Base-by-base conservation (phyloP, 2,329 filamentous ascomycete genomes). In the Trichoderma breve region DNA sequence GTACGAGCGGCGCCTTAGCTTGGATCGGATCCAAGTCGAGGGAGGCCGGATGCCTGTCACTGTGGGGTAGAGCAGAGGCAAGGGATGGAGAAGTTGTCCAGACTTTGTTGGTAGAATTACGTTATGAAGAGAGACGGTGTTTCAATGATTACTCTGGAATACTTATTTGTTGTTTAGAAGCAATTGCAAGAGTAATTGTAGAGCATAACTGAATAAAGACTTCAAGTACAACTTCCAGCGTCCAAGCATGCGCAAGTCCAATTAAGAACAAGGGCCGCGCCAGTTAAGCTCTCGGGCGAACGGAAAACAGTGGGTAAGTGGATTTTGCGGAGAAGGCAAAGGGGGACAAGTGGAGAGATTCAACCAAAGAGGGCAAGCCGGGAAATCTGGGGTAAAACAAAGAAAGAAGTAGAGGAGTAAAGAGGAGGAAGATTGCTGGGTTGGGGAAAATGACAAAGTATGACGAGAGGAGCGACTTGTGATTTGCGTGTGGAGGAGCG, bases 1-100 rank as follows among this genome's bases (percentile, higher is more conserved):
- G 64, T 67, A 67, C 64, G 64, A 67, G 64, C 30, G 64, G 51
- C 64, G 64, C 64, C 43, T 57, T 67, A 67, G 64, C 47, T 21
- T 57, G 30, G 28, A 65, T 21, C 24, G 34, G 34, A 36, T 36
- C 26, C 18, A 28, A 24, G n/a, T 28, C 15, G 61, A 64, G 21
- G 30, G 36, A 51, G 11, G 26, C 11, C 26, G 34, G 14, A 24
- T 62, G 58, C 32, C 53, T 57, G 32, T 36, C 18, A 18, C 14
- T 12, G 43, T 66, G 63, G 63, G 43, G 28, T 55, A 66, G n/a
- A 6, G 47, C 15, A 51, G 15, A 18, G 14, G 14, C 6, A 39
- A 39, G 32, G 32, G 21, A 28, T 57, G 32, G 51, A 9, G 4
- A n/a, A 21, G 43, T 24, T 24, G 30, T 36, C 8, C 14, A 53